A percentile compares a stretch with the other conserved stretches of the same genome.
These are phyloP conservation scores for Hymenoscyphus infarciens DNA, from an alignment of 2,329 filamentous ascomycete species.

Conservation along the genomic window DNA sequence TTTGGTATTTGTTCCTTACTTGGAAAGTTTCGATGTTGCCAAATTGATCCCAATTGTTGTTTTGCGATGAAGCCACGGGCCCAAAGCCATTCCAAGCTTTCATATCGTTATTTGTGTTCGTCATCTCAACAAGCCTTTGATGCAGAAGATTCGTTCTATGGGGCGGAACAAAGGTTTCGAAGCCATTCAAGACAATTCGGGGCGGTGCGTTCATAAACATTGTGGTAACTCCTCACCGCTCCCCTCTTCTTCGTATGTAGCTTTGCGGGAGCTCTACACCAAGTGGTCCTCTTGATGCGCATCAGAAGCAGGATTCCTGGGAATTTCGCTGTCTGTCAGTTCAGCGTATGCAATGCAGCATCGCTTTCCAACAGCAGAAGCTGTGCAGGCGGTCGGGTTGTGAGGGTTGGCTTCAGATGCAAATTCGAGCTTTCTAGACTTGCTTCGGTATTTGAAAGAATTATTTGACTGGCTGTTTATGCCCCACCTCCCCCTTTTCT, in stretches of 20 bases:
- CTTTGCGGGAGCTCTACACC: slow-evolving; percentile 25
- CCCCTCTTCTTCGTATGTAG: slow-evolving; percentile 21
- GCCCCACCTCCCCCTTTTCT: neutral
- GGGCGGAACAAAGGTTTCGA: slow-evolving; percentile 30
- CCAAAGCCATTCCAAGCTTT: slow-evolving; percentile 30
- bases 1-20: slow-evolving; percentile 16
- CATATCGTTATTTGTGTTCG: slow-evolving; percentile 27
- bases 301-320: slow-evolving; percentile 22
- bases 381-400: slow-evolving; percentile 15
- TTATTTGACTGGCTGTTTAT: neutral
- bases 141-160: slow-evolving; percentile 25
- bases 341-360: slow-evolving; percentile 23
- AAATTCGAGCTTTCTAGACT: neutral
- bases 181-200: slow-evolving; percentile 30
- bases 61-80: slow-evolving; percentile 20
- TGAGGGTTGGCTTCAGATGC: slow-evolving; percentile 6
- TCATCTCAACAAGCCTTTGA: slow-evolving; percentile 32
- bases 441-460: slow-evolving; percentile 1
- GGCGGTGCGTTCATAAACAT: slow-evolving; percentile 34
- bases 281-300: slow-evolving; percentile 22
- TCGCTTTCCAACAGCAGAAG: slow-evolving; percentile 16
- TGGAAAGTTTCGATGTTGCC: slow-evolving; percentile 23
- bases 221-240: slow-evolving; percentile 31
- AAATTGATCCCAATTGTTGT: slow-evolving; percentile 27
- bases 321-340: slow-evolving; percentile 11